These are phyloP conservation scores for Mycena pura DNA, from an alignment of 768 basidiomycete genomes.

Conservation along the genomic window DNA sequence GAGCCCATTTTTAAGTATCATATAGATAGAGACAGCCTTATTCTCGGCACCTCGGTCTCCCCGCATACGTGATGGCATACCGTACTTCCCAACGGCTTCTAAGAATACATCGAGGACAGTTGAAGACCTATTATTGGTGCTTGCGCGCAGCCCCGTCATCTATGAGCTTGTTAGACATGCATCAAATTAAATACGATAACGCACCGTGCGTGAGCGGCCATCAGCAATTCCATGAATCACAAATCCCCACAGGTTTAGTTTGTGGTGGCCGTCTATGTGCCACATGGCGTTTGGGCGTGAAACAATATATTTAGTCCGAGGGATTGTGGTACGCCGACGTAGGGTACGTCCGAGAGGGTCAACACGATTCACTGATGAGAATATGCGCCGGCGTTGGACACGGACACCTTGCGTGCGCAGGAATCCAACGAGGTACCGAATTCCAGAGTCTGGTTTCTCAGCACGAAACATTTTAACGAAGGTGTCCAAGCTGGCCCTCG, in stretches of 20 bases:
- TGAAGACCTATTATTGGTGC: conserved; percentile 21
- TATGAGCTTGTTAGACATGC: background rate
- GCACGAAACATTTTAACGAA: background rate
- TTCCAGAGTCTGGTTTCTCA: conserved; percentile 21
- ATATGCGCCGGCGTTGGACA: conserved; percentile 25
- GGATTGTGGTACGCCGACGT: conserved; percentile 15
- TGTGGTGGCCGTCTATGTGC: conserved; percentile 36
- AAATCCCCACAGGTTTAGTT: conserved; percentile 26
- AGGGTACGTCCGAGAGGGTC: conserved; percentile 29
- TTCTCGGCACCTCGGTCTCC: conserved; percentile 37
- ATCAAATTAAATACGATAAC: background rate
- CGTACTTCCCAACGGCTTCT: conserved; percentile 2
- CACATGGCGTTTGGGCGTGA: conserved; percentile 29
- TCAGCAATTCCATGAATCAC: conserved; percentile 38
- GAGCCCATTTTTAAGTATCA: conserved; percentile 31
- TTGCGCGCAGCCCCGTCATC: conserved; percentile 17
- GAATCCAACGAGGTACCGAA: conserved; percentile 33
- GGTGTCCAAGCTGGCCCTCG: background rate
- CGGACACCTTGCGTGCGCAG: conserved; percentile 26
- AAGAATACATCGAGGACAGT: conserved; percentile 10
- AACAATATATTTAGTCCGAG: conserved; percentile 24
- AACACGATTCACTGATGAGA: conserved; percentile 28
- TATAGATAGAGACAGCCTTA: conserved; percentile 29
- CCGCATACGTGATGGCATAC: conserved; percentile 25
- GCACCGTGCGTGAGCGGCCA: conserved; percentile 37